Conservation (phyloP, 2,329 filamentous ascomycete species). For the Botryosphaeria agaves region DNA sequence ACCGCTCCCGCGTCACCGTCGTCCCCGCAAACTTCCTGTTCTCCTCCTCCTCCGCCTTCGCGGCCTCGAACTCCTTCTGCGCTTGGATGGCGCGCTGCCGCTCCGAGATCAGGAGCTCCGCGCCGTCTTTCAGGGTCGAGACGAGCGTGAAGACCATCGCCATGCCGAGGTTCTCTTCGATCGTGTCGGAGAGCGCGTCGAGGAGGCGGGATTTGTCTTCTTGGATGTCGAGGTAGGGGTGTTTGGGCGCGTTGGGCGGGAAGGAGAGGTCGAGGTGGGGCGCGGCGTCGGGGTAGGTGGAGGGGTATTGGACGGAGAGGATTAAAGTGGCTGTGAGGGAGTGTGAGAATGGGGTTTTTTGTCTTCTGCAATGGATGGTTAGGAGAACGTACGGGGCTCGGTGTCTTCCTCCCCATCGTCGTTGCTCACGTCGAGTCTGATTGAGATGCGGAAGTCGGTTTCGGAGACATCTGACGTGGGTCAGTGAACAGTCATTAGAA, state of each 20-base stretch:
- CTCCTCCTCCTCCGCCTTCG: slow-evolving; percentile 68
- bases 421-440: slow-evolving; percentile 62
- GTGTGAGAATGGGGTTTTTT: neutral
- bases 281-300: slow-evolving; percentile 73
- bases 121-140: slow-evolving; percentile 71
- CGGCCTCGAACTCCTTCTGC: slow-evolving; percentile 32
- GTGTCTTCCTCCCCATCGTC: slow-evolving; percentile 40
- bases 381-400: slow-evolving; percentile 33
- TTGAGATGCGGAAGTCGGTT: slow-evolving; percentile 70
- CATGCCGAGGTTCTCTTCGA: slow-evolving; percentile 91
- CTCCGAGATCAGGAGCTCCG: slow-evolving; percentile 67
- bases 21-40: slow-evolving; percentile 94
- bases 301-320: slow-evolving; percentile 78
- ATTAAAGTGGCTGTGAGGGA: slow-evolving; percentile 43
- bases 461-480: slow-evolving; percentile 63
- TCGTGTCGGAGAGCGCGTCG: slow-evolving; percentile 50
- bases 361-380: slow-evolving; percentile 1
- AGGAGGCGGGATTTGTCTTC: slow-evolving; percentile 65
- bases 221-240: slow-evolving; percentile 61
- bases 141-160: slow-evolving; percentile 93
- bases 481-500: neutral
- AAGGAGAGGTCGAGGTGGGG: slow-evolving; percentile 66
- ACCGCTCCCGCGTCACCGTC: slow-evolving; percentile 71
- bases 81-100: slow-evolving; percentile 47
- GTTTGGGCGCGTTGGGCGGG: slow-evolving; percentile 49